Evolutionary conservation across 2,329 filamentous ascomycete species (phyloP).

Genomic region (Sclerotinia minor): DNA sequence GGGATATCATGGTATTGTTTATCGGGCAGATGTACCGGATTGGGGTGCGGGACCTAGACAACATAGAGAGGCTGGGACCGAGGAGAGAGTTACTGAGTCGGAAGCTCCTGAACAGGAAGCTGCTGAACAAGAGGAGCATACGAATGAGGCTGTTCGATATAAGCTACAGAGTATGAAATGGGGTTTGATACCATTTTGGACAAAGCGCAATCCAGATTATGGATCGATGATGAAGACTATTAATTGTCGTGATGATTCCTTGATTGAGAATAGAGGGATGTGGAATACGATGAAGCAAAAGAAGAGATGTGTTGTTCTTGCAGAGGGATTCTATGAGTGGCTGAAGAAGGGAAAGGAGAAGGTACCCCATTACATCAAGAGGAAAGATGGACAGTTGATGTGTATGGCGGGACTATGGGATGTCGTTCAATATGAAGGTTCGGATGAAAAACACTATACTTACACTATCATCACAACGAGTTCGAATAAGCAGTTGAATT

Average conservation of each 20-base stretch:
- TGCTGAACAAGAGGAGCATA: constrained; percentile 25
- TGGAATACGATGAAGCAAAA: constrained; percentile 89
- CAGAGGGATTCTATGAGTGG: constrained; percentile 97
- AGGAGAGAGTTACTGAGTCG: constrained; percentile 30
- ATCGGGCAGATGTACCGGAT: constrained; percentile 71
- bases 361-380: constrained; percentile 78
- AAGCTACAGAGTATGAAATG: constrained; percentile 94
- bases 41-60: constrained; percentile 51
- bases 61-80: constrained; percentile 34
- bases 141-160: constrained; percentile 55
- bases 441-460: constrained; percentile 72
- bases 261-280: constrained; percentile 75
- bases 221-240: constrained; percentile 81
- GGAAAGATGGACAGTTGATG: constrained; percentile 77
- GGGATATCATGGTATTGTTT: constrained; percentile 80
- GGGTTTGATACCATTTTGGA: constrained; percentile 94
- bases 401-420: constrained; percentile 93
- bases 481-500: constrained; percentile 78
- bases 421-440: constrained; percentile 74
- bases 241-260: constrained; percentile 89
- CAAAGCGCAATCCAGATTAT: constrained; percentile 78
- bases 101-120: constrained; percentile 3
- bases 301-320: constrained; percentile 84
- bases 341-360: constrained; percentile 80
- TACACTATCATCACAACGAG: constrained; percentile 94